These are phyloP conservation scores for Alternaria incomplexa DNA, from an alignment of 2,329 filamentous ascomycete species.

Conservation along the genomic window DNA sequence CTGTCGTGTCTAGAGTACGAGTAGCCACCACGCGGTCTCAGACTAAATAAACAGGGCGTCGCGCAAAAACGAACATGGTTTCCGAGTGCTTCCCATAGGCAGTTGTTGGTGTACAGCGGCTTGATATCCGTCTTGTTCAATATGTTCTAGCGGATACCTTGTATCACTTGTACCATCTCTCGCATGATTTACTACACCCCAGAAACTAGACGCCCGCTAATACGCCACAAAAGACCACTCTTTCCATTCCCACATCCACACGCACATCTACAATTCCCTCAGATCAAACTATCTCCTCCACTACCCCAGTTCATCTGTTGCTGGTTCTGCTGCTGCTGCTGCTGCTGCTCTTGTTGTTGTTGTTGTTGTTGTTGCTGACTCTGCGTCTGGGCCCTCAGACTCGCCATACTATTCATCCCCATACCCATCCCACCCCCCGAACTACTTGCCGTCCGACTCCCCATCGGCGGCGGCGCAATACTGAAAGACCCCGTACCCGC, in stretches of 20 bases:
- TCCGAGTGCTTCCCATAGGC: not conserved
- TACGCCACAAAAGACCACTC: not conserved
- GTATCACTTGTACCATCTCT: not conserved
- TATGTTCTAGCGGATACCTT: not conserved
- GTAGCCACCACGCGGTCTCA: not conserved
- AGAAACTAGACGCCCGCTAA: not conserved
- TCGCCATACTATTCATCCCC: slow-evolving; percentile 26
- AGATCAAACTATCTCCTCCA: slow-evolving; percentile 39
- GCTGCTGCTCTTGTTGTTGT: slow-evolving; percentile 22
- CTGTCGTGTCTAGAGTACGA: not conserved
- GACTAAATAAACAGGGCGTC: not conserved
- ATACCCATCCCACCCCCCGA: slow-evolving; percentile 39
- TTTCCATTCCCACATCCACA: not conserved
- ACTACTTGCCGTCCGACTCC: slow-evolving; percentile 17
- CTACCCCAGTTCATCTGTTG: slow-evolving; percentile 29
- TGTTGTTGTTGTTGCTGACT: slow-evolving; percentile 20
- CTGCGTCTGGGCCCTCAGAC: slow-evolving; percentile 33
- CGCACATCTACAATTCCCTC: not conserved
- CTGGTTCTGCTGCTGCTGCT: slow-evolving; percentile 14
- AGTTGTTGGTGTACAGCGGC: not conserved
- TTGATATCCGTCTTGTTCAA: not conserved
- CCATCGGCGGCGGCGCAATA: slow-evolving; percentile 37
- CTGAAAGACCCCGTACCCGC: slow-evolving; percentile 24
- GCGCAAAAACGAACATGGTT: not conserved
- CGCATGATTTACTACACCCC: not conserved